phyloP scores from a whole-genome alignment of 306 rosid genomes.

The Glycine latifolia region DNA sequence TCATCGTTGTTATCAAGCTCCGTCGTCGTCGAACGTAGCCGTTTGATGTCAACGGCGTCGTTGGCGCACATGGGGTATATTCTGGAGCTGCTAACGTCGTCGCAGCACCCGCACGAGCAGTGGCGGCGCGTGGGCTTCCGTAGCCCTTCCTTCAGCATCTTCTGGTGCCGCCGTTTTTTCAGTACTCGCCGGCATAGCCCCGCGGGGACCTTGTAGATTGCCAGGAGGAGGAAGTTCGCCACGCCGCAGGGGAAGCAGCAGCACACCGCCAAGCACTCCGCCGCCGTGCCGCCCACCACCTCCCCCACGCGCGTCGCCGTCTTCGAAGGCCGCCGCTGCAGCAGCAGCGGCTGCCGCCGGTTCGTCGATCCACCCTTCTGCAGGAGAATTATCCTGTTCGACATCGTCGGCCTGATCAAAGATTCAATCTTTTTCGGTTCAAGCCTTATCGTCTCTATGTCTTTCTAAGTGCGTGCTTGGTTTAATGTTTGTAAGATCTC shows the following conservation, averaged over 20 bases:
- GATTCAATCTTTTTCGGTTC: too few relatives aligned
- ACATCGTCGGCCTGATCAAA: conserved; percentile 25
- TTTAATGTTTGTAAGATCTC: too few relatives aligned
- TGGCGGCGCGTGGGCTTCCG: conserved; percentile 34
- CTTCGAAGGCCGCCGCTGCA: conserved; percentile 24
- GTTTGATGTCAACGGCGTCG: conserved; percentile 40
- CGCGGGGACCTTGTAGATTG: conserved; percentile 79
- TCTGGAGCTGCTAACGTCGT: conserved; percentile 52
- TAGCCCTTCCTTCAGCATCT: conserved; percentile 47
- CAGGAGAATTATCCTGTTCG: too few relatives aligned
- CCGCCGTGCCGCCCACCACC: conserved; percentile 77
- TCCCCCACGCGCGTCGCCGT: conserved; percentile 55
- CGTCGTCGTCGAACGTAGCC: neutral
- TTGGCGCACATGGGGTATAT: conserved; percentile 44
- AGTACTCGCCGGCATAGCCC: conserved; percentile 69
- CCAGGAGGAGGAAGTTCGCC: conserved; percentile 61
- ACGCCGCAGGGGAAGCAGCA: conserved; percentile 82
- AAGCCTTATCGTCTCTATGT: too few relatives aligned
- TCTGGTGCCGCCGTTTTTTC: conserved; percentile 43
- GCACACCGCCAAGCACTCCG: conserved; percentile 85
- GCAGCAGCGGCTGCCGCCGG: conserved; percentile 53
- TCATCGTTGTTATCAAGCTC: conserved; percentile 66
- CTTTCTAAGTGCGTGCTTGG: too few relatives aligned
- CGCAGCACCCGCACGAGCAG: conserved; percentile 51
- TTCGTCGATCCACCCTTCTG: conserved; percentile 30